Evolutionary conservation across 106 monocot genomes (phyloP).

Genomic region (Platanthera zijinensis): DNA sequence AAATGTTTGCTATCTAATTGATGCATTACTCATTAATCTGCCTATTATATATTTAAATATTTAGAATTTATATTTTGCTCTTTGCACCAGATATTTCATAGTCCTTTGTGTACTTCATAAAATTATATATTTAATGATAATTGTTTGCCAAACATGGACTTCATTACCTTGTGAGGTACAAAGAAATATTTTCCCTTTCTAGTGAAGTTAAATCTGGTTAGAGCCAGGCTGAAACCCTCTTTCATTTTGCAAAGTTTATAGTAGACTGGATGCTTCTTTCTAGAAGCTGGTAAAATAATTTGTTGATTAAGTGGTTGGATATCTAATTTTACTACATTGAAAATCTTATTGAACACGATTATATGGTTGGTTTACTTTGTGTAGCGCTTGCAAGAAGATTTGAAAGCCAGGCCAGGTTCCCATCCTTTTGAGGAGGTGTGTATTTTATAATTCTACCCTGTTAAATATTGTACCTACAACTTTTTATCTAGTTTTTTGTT

Average conservation of each 20-base stretch:
- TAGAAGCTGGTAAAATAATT: not conserved
- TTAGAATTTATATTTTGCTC: too few relatives aligned
- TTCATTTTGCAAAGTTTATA: not conserved
- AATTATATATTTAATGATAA: not conserved
- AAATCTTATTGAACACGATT: not conserved
- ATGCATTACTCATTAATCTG: too few relatives aligned
- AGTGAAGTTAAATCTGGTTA: not conserved
- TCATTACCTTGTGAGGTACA: not conserved
- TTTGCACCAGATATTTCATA: too few relatives aligned
- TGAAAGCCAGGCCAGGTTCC: conserved; percentile 58
- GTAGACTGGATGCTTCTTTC: not conserved
- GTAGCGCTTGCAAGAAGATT: conserved; percentile 71
- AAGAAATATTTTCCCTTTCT: not conserved
- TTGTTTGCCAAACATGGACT: not conserved
- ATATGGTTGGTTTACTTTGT: not conserved
- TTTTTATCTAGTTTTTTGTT: not conserved
- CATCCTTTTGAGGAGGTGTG: conserved; percentile 85
- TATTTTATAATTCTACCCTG: not conserved
- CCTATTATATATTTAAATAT: too few relatives aligned
- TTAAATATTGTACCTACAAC: not conserved
- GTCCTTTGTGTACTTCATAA: not conserved
- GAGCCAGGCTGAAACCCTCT: not conserved
- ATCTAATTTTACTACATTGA: not conserved
- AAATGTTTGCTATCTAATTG: too few relatives aligned
- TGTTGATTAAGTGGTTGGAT: not conserved